A percentile compares a stretch with the other conserved stretches of the same genome.
These are phyloP conservation scores for Leptographium flavum DNA, from an alignment of 2,329 filamentous ascomycete genomes.

Conservation along the genomic window DNA sequence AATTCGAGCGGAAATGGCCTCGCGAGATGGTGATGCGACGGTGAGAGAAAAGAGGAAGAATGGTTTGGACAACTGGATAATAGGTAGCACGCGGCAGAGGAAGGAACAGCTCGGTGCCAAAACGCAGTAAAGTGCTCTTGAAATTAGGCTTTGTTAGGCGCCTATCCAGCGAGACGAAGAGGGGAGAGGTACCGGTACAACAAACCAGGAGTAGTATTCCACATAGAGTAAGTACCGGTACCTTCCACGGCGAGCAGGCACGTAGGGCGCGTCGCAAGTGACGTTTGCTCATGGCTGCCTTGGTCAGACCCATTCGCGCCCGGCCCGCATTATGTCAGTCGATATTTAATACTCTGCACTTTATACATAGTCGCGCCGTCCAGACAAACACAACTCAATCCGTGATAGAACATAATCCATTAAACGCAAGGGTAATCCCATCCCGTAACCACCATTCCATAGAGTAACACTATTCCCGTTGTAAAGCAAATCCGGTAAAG, in stretches of 20 bases:
- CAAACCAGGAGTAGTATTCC: not conserved
- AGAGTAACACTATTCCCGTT: not conserved
- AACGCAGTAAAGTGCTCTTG: not conserved
- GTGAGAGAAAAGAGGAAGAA: not conserved
- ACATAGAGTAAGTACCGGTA: not conserved
- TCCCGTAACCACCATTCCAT: not conserved
- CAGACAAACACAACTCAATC: not conserved
- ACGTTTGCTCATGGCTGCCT: constrained; percentile 13
- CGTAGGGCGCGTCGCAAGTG: constrained; percentile 4
- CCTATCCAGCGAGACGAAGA: not conserved
- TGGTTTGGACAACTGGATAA: not conserved
- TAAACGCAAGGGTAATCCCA: not conserved
- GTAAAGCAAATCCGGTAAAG: not conserved
- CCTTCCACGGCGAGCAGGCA: not conserved
- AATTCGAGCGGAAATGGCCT: not conserved
- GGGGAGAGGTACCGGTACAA: not conserved
- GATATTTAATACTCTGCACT: no score
- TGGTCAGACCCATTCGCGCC: not conserved
- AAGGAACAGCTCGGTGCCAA: not conserved
- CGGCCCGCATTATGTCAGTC: not conserved
- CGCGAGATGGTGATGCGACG: not conserved
- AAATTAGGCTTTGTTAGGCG: not conserved
- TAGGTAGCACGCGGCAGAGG: not conserved
- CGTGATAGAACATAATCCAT: not conserved
- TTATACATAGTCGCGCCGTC: not conserved